These are phyloP conservation scores for Mitragyna speciosa DNA, from an alignment of 257 asterid species.

Conservation along the genomic window DNA sequence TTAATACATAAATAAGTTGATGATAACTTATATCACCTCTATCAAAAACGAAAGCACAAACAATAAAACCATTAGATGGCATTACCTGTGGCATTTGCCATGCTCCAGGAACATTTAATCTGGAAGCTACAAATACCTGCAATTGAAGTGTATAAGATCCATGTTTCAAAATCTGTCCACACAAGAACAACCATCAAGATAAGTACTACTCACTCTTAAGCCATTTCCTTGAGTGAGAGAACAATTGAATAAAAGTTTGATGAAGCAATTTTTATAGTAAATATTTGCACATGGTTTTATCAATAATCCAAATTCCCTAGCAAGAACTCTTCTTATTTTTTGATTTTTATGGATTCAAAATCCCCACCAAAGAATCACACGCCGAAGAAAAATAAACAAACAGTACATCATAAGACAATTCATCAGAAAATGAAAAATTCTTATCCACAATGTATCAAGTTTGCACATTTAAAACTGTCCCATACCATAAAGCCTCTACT, in stretches of 20 bases:
- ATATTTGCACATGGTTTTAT: not conserved
- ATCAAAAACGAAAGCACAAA: slow-evolving; percentile 6
- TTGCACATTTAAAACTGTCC: not conserved
- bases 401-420: not conserved
- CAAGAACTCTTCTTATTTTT: too few relatives aligned
- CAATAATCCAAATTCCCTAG: not conserved
- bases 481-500: not conserved
- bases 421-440: not conserved
- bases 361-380: not conserved
- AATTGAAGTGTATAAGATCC: slow-evolving; percentile 25
- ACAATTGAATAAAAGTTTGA: not conserved
- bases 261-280: not conserved
- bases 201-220: not conserved
- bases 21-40: not conserved
- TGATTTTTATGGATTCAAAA: not conserved
- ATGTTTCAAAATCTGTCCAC: not conserved
- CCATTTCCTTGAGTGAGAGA: not conserved
- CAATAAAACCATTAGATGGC: slow-evolving; percentile 7
- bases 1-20: not conserved
- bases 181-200: not conserved
- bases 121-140: slow-evolving; percentile 96
- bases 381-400: too few relatives aligned
- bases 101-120: slow-evolving; percentile 97
- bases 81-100: slow-evolving; percentile 99
- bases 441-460: too few relatives aligned